phyloP scores from a whole-genome alignment of 345 rosid genomes.

The Adansonia digitata region DNA sequence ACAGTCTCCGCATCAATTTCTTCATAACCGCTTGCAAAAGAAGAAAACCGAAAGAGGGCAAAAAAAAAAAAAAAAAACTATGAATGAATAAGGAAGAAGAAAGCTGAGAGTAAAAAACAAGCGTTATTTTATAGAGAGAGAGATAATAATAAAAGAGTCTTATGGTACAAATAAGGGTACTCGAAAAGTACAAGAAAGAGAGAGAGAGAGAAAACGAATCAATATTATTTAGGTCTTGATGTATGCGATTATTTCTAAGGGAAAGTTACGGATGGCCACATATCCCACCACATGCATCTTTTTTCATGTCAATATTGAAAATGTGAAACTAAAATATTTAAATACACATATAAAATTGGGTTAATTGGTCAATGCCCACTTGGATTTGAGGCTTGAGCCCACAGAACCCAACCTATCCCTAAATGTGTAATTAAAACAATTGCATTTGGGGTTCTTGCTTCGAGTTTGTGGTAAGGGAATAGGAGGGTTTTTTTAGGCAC shows the following conservation, averaged over 20 bases:
- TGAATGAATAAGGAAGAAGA: neutral
- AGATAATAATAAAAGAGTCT: neutral
- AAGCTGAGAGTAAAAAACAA: neutral
- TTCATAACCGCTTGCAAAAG: neutral
- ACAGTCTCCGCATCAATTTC: conserved; percentile 11
- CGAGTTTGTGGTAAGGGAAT: neutral
- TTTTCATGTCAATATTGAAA: neutral
- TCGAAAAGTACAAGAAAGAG: conserved; percentile 1
- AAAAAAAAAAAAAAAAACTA: no score
- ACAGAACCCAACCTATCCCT: no score
- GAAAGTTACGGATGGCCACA: neutral
- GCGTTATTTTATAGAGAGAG: neutral
- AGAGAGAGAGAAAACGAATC: neutral
- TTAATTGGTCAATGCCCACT: no score
- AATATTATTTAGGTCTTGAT: neutral
- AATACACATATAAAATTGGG: no score
- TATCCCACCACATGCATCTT: neutral
- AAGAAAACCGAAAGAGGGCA: neutral
- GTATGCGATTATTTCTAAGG: neutral
- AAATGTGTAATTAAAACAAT: no score
- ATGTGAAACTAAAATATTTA: no score
- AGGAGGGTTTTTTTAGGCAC: neutral
- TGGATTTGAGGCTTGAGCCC: no score
- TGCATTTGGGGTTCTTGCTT: neutral
- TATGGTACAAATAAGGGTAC: conserved; percentile 7